Evolutionary conservation across 2,329 filamentous ascomycete genomes (phyloP).

Genomic region (Beauveria brongniartii): DNA sequence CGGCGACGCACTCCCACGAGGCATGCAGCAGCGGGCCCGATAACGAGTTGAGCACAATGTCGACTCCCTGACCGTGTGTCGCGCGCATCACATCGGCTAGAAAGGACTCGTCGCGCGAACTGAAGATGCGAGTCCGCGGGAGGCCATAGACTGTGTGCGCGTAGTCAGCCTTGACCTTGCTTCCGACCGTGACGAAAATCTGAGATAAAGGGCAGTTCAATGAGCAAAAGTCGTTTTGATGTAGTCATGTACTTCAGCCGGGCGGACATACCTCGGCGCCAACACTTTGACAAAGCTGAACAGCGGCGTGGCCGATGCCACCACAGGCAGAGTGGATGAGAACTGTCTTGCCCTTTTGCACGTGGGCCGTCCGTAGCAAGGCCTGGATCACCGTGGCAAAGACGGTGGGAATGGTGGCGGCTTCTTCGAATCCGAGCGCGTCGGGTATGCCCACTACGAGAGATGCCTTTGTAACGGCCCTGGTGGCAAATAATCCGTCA

Average conservation of each 20-base stretch:
- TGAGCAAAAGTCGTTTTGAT: not conserved
- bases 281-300: not conserved
- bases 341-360: not conserved
- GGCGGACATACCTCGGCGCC: not conserved
- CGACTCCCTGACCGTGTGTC: conserved; percentile 22
- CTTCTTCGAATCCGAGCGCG: too few relatives aligned
- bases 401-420: too few relatives aligned
- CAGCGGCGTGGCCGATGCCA: not conserved
- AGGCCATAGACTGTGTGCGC: conserved; percentile 19
- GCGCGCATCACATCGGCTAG: conserved; percentile 15
- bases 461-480: too few relatives aligned
- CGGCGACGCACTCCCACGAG: conserved; percentile 28
- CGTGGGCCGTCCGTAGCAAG: too few relatives aligned
- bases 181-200: conserved; percentile 21
- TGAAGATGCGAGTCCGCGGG: conserved; percentile 20
- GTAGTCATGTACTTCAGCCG: too few relatives aligned
- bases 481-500: too few relatives aligned
- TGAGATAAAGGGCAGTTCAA: not conserved
- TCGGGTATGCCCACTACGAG: too few relatives aligned
- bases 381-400: too few relatives aligned
- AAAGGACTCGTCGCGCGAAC: conserved; percentile 21
- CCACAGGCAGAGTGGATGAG: not conserved
- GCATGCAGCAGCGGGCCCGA: conserved; percentile 22
- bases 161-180: conserved; percentile 20
- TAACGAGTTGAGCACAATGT: conserved; percentile 25